A percentile compares a stretch with the other conserved stretches of the same genome.
phyloP scores from a whole-genome alignment of 306 rosid genomes.

The Fagus sylvatica region DNA sequence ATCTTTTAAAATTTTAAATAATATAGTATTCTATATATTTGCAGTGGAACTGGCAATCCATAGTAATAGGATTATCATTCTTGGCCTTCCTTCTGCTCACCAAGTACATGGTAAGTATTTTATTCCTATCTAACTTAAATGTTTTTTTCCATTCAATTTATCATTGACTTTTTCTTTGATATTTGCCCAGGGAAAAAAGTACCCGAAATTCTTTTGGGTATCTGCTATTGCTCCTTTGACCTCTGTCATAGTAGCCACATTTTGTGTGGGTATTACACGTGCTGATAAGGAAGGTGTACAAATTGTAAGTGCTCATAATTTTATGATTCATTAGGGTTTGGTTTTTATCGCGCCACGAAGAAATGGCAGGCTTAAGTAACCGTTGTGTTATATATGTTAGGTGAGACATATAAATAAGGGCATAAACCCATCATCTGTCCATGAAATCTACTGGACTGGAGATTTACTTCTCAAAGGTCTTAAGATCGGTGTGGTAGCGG shows the following conservation, averaged over 20 bases:
- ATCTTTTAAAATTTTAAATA: too few relatives aligned
- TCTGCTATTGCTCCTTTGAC: conserved; percentile 81
- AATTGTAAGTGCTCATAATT: conserved; percentile 50
- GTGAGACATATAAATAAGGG: conserved; percentile 54
- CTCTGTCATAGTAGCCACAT: conserved; percentile 68
- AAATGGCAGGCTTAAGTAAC: neutral
- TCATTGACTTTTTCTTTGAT: conserved; percentile 8
- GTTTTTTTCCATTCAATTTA: conserved; percentile 9
- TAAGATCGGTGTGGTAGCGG: conserved; percentile 62
- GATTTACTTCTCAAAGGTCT: conserved; percentile 50
- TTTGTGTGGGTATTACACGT: conserved; percentile 62
- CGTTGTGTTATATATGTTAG: conserved; percentile 37
- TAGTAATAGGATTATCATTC: conserved; percentile 63
- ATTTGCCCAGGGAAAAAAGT: conserved; percentile 55
- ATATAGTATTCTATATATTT: too few relatives aligned
- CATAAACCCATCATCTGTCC: conserved; percentile 62
- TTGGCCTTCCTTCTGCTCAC: conserved; percentile 58
- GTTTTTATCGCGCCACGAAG: neutral
- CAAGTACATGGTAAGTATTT: conserved; percentile 62
- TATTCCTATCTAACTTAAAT: neutral
- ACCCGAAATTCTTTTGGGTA: conserved; percentile 74
- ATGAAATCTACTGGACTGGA: conserved; percentile 64
- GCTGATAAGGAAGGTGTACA: conserved; percentile 72
- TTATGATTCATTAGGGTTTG: neutral
- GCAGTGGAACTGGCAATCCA: conserved; percentile 96